Evolutionary conservation across 345 rosid species (phyloP), one percentile per base, ranked within the genome.

Genomic region (Rhodamnia rubescens): DNA sequence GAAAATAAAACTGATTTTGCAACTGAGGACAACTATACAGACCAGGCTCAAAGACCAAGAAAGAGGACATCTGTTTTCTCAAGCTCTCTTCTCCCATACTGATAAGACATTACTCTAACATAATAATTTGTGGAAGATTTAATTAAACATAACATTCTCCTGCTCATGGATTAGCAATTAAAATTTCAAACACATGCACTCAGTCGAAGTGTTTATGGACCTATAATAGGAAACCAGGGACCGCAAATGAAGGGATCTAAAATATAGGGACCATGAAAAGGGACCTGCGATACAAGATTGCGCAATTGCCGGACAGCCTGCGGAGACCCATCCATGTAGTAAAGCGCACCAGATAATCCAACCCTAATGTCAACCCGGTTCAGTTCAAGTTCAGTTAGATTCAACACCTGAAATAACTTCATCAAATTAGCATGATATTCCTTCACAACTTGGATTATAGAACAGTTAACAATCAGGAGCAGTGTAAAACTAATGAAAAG

Each of bases 301-400:
- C 95, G 95, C 90, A 97, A 87, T 92, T 97, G 98, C 86, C 98
- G 92, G 32, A 95, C 96, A 86, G 98, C 98, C 92, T 95, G 99
- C 82, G 98, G 94, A 89, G 99, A 97, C 81, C 98, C 98, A 91
- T 97, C 96, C 98, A 96, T 96, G 89, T 92, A 97, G 86, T 96
- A 95, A 74, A 96, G 88, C 83, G 96, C 93, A 88, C 98, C 98
- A 40, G 99, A 95, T 87, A 96, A 91, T 82, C 99, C 99, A 86
- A 97, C 99, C 90, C 96, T 92, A 88, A 96, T 93, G 89, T 97
- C 98, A 87, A 96, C 98, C 78, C 98, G 93, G 89, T 94, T 95
- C 81, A 97, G 89, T 87, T 97, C 98, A 86, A 94, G 94, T 87
- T 96, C 99, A 84, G 98, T 96, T 93, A 96, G 90, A 90, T 97